These are phyloP conservation scores for Chlamydomonas eustigma DNA, from an alignment of 139 green algal genomes.

Conservation along the genomic window DNA sequence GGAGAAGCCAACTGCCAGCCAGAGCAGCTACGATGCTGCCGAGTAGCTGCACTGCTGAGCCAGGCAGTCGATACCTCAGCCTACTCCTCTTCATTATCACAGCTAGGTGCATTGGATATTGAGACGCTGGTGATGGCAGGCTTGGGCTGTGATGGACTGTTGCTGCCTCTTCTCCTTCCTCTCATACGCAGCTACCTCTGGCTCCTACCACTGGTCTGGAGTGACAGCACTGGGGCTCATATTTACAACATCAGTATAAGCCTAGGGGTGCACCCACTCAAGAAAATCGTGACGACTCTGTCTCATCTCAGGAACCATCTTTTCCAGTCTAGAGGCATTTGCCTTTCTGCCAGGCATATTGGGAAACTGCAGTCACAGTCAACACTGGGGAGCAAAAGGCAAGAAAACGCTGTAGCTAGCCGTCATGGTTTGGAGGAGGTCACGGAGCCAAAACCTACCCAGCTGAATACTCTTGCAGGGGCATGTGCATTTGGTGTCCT, in stretches of 20 bases:
- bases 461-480: too few relatives aligned
- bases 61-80: background rate
- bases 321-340: too few relatives aligned
- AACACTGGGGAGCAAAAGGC: too few relatives aligned
- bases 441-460: too few relatives aligned
- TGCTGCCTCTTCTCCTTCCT: conserved; percentile 7
- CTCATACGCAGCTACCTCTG: conserved; percentile 5
- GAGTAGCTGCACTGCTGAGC: background rate
- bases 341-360: too few relatives aligned
- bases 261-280: background rate
- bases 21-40: background rate
- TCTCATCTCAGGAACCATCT: too few relatives aligned
- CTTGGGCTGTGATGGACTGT: conserved; percentile 1
- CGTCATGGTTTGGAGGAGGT: too few relatives aligned
- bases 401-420: too few relatives aligned
- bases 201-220: background rate
- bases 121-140: background rate
- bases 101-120: background rate
- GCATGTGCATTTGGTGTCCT: too few relatives aligned
- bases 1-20: background rate
- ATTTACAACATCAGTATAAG: background rate
- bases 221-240: too few relatives aligned
- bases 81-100: background rate
- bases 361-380: too few relatives aligned
- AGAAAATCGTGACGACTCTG: too few relatives aligned